Conservation (phyloP, 176 grass and related monocot species). For the Echinochloa phyllopogon region DNA sequence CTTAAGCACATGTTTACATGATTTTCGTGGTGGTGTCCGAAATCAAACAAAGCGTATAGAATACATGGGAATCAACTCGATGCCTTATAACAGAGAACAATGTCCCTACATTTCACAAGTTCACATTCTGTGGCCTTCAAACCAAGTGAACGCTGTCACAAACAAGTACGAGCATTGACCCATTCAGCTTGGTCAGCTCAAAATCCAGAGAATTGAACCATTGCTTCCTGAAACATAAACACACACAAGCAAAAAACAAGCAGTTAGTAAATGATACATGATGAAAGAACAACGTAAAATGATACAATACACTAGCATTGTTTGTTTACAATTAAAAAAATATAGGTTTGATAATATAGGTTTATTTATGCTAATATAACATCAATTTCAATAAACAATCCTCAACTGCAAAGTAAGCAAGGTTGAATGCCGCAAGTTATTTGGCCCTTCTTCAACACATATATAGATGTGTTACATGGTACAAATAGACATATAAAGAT, state of each 20-base stretch:
- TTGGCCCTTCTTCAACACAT: too few relatives aligned
- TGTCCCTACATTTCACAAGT: not conserved
- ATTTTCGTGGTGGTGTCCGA: too few relatives aligned
- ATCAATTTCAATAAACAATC: too few relatives aligned
- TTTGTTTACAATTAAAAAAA: not conserved
- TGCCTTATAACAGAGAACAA: constrained; percentile 19
- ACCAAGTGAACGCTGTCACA: not conserved
- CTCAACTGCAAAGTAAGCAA: too few relatives aligned
- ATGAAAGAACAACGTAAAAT: not conserved
- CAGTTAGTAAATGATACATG: not conserved
- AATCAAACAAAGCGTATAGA: too few relatives aligned
- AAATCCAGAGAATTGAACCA: not conserved
- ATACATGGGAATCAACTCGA: too few relatives aligned
- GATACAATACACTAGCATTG: not conserved
- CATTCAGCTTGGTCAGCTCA: not conserved
- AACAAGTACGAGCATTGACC: not conserved
- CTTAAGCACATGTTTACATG: too few relatives aligned
- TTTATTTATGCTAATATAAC: not conserved
- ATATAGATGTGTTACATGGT: too few relatives aligned
- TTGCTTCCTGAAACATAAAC: not conserved
- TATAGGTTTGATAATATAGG: too few relatives aligned
- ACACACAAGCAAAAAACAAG: not conserved
- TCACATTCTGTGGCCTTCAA: not conserved
- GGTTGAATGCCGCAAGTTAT: too few relatives aligned
- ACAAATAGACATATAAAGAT: too few relatives aligned